Evolutionary conservation across 140 eudicot species (phyloP).

Genomic region (Bidens hawaiensis): DNA sequence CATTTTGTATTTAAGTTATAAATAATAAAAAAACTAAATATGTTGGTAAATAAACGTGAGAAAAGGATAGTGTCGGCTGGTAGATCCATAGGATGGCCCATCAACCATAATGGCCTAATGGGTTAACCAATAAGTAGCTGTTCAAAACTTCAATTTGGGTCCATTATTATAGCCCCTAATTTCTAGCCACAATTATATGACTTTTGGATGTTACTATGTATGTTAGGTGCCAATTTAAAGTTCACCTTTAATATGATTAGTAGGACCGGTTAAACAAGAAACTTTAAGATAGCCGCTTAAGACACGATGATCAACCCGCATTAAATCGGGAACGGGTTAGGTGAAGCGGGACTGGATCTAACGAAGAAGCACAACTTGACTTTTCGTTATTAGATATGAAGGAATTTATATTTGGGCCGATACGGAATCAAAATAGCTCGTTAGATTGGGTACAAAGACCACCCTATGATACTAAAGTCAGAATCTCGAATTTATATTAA

Average conservation of each 20-base stretch:
- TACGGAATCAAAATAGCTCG: too few species aligned
- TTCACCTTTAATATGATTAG: background rate
- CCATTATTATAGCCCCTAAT: constrained; percentile 18
- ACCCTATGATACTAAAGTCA: too few species aligned
- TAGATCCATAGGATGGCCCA: constrained; percentile 25
- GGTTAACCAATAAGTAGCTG: constrained; percentile 28
- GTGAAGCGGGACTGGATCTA: background rate
- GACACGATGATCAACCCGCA: too few species aligned
- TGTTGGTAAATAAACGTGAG: background rate
- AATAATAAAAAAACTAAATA: too few species aligned
- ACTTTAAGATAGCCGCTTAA: too few species aligned
- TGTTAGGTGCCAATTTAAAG: background rate
- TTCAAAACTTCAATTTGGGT: constrained; percentile 22
- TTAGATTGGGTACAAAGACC: too few species aligned
- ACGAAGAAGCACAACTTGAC: background rate
- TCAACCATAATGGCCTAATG: constrained; percentile 19
- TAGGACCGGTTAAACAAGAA: too few species aligned
- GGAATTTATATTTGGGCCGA: too few species aligned
- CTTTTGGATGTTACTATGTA: background rate
- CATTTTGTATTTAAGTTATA: too few species aligned
- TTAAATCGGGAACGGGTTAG: too few species aligned
- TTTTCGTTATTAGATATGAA: background rate
- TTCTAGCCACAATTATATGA: constrained; percentile 22
- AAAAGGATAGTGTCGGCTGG: constrained; percentile 9
- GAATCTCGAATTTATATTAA: too few species aligned